A percentile compares a stretch with the other conserved stretches of the same genome.
phyloP scores from a whole-genome alignment of 176 grass and related monocot species.

The Aegilops speltoides region DNA sequence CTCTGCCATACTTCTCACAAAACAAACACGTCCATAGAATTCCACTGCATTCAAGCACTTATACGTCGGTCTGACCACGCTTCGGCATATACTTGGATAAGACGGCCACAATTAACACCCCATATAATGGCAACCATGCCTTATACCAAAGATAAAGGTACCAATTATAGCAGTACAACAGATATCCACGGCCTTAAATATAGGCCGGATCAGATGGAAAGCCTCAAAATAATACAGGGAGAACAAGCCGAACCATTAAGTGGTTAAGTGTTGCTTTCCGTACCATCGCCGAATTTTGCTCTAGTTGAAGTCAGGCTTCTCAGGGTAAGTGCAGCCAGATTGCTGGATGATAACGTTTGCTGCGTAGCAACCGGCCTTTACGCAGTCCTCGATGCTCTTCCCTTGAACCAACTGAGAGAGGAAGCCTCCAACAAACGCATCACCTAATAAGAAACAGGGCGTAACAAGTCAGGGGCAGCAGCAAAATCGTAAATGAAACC shows the following conservation, averaged over 20 bases:
- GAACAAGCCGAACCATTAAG: conserved; percentile 18
- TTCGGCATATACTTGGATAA: neutral
- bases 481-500: neutral
- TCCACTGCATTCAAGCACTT: too few species aligned
- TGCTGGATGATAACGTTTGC: conserved; percentile 94
- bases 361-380: conserved; percentile 75
- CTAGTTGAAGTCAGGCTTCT: conserved; percentile 91
- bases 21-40: too few species aligned
- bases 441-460: conserved; percentile 42
- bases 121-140: conserved; percentile 40
- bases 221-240: conserved; percentile 40
- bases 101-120: neutral
- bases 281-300: neutral
- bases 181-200: conserved; percentile 30
- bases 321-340: conserved; percentile 91
- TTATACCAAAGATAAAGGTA: conserved; percentile 27
- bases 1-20: too few species aligned
- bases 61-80: too few species aligned
- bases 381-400: conserved; percentile 74
- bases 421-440: conserved; percentile 97
- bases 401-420: conserved; percentile 82
- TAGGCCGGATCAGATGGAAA: conserved; percentile 32
- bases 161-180: conserved; percentile 9
- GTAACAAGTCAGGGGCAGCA: neutral
- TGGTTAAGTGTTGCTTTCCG: conserved; percentile 14